Percentiles rank a stretch among this genome's conserved stretches.
Conservation (phyloP, 306 rosid species). For the Fragaria iinumae region DNA sequence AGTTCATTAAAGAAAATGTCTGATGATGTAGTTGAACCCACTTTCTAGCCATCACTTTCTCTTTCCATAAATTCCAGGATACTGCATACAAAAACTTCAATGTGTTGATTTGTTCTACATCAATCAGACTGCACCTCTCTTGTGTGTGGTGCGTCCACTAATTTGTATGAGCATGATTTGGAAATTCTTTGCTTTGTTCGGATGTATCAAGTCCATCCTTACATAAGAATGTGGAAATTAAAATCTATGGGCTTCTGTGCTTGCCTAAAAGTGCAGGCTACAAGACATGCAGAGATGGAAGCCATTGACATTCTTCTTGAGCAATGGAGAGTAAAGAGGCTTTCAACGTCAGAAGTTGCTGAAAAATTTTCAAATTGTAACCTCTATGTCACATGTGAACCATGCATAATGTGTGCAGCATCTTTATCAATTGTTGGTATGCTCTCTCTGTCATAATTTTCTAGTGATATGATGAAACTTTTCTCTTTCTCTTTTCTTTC, state of each 20-base stretch:
- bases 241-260: background rate
- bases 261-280: slow-evolving; percentile 54
- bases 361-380: slow-evolving; percentile 58
- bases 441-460: background rate
- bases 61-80: background rate
- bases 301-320: slow-evolving; percentile 71
- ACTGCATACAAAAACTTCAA: background rate
- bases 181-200: background rate
- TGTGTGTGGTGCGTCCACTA: background rate
- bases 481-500: slow-evolving; percentile 8
- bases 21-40: background rate
- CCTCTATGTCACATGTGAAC: slow-evolving; percentile 93
- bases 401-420: slow-evolving; percentile 95
- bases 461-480: background rate
- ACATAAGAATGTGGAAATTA: background rate
- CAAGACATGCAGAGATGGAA: slow-evolving; percentile 99
- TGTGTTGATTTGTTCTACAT: background rate
- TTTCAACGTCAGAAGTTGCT: slow-evolving; percentile 58
- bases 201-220: background rate
- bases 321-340: slow-evolving; percentile 66
- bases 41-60: background rate
- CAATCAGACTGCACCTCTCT: background rate
- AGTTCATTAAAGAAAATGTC: background rate
- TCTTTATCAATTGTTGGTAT: slow-evolving; percentile 72
- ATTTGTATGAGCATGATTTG: background rate